Percentiles rank a stretch among this genome's conserved stretches.
These are phyloP conservation scores for Mycena metata DNA, from an alignment of 768 basidiomycete species.

Conservation along the genomic window DNA sequence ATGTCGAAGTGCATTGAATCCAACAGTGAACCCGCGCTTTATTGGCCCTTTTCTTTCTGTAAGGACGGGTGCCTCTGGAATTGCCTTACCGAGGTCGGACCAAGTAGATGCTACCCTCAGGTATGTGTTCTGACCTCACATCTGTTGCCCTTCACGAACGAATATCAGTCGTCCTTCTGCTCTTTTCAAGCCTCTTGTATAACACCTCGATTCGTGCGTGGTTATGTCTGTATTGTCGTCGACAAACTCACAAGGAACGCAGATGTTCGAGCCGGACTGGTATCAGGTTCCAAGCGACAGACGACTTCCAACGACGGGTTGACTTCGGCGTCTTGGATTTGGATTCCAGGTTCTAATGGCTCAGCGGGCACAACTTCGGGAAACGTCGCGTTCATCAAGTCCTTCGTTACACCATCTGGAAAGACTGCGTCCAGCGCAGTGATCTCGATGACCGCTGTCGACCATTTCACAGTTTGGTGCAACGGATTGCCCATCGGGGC, in stretches of 20 bases:
- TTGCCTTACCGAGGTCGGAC: no score
- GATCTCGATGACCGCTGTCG: slow-evolving; percentile 27
- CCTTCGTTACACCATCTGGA: slow-evolving; percentile 4
- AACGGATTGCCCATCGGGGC: slow-evolving; percentile 31
- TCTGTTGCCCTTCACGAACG: no score
- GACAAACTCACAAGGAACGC: not conserved
- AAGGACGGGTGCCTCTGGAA: no score
- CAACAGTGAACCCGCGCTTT: no score
- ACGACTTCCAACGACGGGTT: slow-evolving; percentile 1
- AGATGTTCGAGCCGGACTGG: slow-evolving; percentile 5
- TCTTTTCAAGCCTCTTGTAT: not conserved
- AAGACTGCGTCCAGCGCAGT: slow-evolving; percentile 13
- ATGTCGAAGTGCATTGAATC: no score
- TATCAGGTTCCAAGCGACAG: not conserved
- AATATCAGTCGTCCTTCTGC: not conserved
- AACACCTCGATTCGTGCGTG: slow-evolving; percentile 1
- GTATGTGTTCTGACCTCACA: no score
- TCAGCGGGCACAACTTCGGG: not conserved
- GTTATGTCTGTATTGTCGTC: not conserved
- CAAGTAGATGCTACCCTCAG: no score
- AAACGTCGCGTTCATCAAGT: slow-evolving; percentile 25
- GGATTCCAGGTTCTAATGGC: slow-evolving; percentile 8
- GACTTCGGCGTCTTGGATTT: slow-evolving; percentile 34
- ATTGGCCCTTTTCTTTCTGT: no score
- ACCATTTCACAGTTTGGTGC: slow-evolving; percentile 24